These are phyloP conservation scores for Gamsiella multidivaricata DNA, from an alignment of 192 early-diverging fungal species.

Conservation along the genomic window DNA sequence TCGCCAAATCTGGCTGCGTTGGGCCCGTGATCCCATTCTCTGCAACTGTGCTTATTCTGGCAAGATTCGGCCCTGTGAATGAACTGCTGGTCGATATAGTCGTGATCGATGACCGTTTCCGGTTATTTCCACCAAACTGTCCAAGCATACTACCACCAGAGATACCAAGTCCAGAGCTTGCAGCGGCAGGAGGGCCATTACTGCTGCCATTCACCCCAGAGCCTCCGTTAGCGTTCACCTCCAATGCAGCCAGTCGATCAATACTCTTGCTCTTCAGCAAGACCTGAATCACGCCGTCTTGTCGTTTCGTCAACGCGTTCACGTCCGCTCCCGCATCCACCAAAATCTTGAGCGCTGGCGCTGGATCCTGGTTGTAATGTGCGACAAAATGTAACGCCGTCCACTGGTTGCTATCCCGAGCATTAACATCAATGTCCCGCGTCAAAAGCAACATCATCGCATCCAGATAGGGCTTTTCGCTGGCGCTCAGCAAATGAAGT, in stretches of 20 bases:
- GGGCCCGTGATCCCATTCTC: conserved; percentile 2
- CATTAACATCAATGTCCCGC: conserved; percentile 41
- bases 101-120: conserved; percentile 29
- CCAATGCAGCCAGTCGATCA: conserved; percentile 41
- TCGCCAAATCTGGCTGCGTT: conserved; percentile 5
- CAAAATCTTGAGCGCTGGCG: conserved; percentile 52
- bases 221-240: neutral
- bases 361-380: conserved; percentile 51
- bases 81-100: conserved; percentile 23
- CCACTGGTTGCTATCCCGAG: conserved; percentile 49
- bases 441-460: conserved; percentile 49
- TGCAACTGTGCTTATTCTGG: conserved; percentile 32
- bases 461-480: conserved; percentile 48
- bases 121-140: conserved; percentile 31
- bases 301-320: conserved; percentile 44
- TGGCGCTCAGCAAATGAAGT: conserved; percentile 33
- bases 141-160: neutral
- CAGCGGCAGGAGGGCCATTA: conserved; percentile 12
- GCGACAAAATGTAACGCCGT: conserved; percentile 51
- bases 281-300: conserved; percentile 41
- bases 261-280: conserved; percentile 53
- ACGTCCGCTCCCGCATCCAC: conserved; percentile 52
- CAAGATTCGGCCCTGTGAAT: conserved; percentile 2
- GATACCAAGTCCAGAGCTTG: conserved; percentile 21
- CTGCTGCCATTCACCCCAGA: neutral